Base-by-base conservation (phyloP, 805 yeast genomes). In the Ogataea siamensis region DNA sequence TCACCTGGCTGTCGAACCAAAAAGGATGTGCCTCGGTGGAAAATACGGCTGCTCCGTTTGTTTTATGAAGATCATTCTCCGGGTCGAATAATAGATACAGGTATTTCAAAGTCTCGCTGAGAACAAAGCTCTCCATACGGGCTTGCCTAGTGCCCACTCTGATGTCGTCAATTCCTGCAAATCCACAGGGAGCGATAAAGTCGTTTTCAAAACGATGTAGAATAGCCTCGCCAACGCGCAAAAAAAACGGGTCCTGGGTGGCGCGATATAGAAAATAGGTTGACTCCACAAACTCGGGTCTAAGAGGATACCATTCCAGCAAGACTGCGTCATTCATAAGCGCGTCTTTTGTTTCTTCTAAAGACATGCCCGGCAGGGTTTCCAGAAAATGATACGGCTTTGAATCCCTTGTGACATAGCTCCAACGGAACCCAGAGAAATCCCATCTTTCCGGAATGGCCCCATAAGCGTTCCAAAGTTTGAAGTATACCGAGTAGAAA, bases 1-100 rank as follows among this genome's bases (percentile, higher is more conserved):
- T 43, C 14, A 69, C 39, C 5, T 58, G 47, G 5, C 60, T 46
- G 32, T 75, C 75, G 37, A 73, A 67, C 95, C 96, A 87, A 45
- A 88, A 58, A 3, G 95, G 95, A 59, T 89, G 98, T 0, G 89
- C 96, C 53, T 89, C 98, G 0, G 98, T 89, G 9, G 91, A 76
- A 59, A 88, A 83, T 32, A 83, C 61, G 4, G 58, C 44, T 29
- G 59, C 62, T 21, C 67, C 60, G 2, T 60, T 60, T 2, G 37
- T 50, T 18, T 66, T 62, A 38, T 57, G 55, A 1, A 74, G 47
- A 63, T 78, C 70, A 54, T 87, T 79, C 5, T 68, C 71, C 11
- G 70, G 80, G 54, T 87, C 95, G 64, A 89, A 89, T 28, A 88
- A 13, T 11, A 38, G 14, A 23, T 38, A 38, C 14, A 38, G 33